These are phyloP conservation scores for Aspergillus conjunctus DNA, from an alignment of 495 filamentous ascomycete genomes.

Conservation along the genomic window DNA sequence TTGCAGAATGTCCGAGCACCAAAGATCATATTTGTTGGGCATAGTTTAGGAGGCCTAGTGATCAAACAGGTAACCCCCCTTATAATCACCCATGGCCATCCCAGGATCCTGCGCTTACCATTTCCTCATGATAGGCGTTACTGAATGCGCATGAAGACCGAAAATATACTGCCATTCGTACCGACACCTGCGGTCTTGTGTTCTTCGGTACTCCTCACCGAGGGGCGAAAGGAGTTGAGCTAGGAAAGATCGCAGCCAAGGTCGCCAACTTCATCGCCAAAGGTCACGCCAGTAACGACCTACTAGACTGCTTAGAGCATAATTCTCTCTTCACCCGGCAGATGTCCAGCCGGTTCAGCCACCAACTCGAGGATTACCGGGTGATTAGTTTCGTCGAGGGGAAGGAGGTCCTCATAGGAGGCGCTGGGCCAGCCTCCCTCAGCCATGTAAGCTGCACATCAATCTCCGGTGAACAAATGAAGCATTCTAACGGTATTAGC, in stretches of 20 bases:
- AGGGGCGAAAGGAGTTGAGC: conserved; percentile 42
- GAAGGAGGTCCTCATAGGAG: conserved; percentile 40
- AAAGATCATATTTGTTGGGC: conserved; percentile 49
- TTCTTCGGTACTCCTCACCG: conserved; percentile 53
- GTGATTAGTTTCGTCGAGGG: conserved; percentile 49
- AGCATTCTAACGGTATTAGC: conserved; percentile 28
- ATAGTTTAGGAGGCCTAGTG: conserved; percentile 50
- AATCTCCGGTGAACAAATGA: background rate
- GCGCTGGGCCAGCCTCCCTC: conserved; percentile 34
- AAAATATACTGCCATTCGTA: conserved; percentile 42
- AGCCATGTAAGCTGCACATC: conserved; percentile 33
- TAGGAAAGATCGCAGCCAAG: conserved; percentile 43
- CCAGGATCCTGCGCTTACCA: background rate
- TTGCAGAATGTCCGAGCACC: conserved; percentile 27
- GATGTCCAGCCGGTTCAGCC: conserved; percentile 41
- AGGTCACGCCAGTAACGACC: conserved; percentile 39
- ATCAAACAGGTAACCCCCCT: conserved; percentile 43
- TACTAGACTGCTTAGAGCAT: conserved; percentile 40
- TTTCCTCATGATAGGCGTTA: conserved; percentile 32
- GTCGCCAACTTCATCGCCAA: conserved; percentile 39
- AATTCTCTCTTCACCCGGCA: conserved; percentile 46
- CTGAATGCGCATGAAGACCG: conserved; percentile 46
- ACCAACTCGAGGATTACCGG: conserved; percentile 43
- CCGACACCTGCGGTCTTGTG: conserved; percentile 43
- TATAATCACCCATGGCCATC: too few relatives aligned